Conservation (phyloP, 805 yeast genomes). For the Suhomyces tanzawaensis region DNA sequence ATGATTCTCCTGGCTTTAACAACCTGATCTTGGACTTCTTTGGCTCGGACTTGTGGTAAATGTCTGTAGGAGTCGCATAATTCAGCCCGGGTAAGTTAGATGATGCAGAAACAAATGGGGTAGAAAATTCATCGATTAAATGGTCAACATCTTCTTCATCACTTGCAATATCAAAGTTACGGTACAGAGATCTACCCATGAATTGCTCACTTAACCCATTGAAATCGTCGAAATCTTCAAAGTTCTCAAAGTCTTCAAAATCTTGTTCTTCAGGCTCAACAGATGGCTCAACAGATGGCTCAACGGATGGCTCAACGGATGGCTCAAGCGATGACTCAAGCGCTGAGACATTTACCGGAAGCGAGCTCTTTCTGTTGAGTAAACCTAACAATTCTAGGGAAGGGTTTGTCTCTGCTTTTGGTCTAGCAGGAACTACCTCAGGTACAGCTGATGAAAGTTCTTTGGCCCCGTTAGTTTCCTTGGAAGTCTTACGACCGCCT, state of each 20-base stretch:
- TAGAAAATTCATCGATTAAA: constrained; percentile 9
- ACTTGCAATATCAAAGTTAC: constrained; percentile 31
- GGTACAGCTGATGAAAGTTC: background rate
- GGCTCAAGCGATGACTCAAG: background rate
- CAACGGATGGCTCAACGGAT: constrained; percentile 1
- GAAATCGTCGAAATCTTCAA: constrained; percentile 33
- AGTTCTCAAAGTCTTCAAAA: constrained; percentile 33
- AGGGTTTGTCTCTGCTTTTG: too few species aligned
- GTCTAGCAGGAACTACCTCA: background rate
- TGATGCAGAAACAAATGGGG: background rate
- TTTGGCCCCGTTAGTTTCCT: background rate
- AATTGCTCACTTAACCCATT: constrained; percentile 5
- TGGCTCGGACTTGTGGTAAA: constrained; percentile 8
- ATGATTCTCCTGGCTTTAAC: constrained; percentile 28
- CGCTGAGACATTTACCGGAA: background rate
- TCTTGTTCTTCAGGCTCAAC: constrained; percentile 16
- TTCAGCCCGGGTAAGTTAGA: background rate
- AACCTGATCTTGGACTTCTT: constrained; percentile 21
- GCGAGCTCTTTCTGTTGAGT: constrained; percentile 7
- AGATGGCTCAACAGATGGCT: constrained; percentile 14
- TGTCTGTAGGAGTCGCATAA: constrained; percentile 5
- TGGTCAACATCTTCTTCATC: constrained; percentile 33
- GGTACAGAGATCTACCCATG: constrained; percentile 10
- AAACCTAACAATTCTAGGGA: constrained; percentile 15
- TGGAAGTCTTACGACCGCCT: constrained; percentile 3